These are phyloP conservation scores for Mucor velutinosus DNA, from an alignment of 371 early-diverging fungal species.

Conservation along the genomic window DNA sequence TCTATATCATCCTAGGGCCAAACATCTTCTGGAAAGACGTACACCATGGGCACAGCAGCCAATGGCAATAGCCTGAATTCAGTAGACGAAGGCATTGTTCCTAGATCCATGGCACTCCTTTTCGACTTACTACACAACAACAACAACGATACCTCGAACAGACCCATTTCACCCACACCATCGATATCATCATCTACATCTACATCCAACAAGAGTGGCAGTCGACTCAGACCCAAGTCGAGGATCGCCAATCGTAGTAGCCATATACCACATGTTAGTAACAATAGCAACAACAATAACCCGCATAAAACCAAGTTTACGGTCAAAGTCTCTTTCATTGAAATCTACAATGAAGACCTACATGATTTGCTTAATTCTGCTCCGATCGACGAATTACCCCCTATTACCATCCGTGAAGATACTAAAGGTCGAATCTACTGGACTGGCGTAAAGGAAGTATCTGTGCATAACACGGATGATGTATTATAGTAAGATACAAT, in stretches of 20 bases:
- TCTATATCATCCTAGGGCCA: slow-evolving; percentile 51
- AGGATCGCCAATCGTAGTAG: slow-evolving; percentile 12
- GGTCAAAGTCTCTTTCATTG: slow-evolving; percentile 76
- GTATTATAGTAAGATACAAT: slow-evolving; percentile 60
- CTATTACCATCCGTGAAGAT: slow-evolving; percentile 91
- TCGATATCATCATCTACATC: slow-evolving; percentile 29
- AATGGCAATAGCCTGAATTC: slow-evolving; percentile 56
- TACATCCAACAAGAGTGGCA: slow-evolving; percentile 12
- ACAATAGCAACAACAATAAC: not conserved
- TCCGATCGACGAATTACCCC: slow-evolving; percentile 58
- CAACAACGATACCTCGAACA: slow-evolving; percentile 2
- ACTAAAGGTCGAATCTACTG: slow-evolving; percentile 88
- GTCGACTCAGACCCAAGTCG: slow-evolving; percentile 21
- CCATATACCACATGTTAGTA: slow-evolving; percentile 5
- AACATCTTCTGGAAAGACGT: slow-evolving; percentile 95
- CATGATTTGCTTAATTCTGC: slow-evolving; percentile 75
- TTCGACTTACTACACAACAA: slow-evolving; percentile 51
- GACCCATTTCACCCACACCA: slow-evolving; percentile 25
- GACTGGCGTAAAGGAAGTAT: slow-evolving; percentile 85
- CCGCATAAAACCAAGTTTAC: slow-evolving; percentile 36
- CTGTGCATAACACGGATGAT: slow-evolving; percentile 75
- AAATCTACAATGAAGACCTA: slow-evolving; percentile 98
- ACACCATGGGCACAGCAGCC: slow-evolving; percentile 92
- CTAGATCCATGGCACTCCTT: slow-evolving; percentile 78
- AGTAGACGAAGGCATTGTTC: slow-evolving; percentile 81